Percentiles rank a stretch among this genome's conserved stretches.
Conservation (phyloP, 371 early-diverging fungal species). For the Mucor sp. region DNA sequence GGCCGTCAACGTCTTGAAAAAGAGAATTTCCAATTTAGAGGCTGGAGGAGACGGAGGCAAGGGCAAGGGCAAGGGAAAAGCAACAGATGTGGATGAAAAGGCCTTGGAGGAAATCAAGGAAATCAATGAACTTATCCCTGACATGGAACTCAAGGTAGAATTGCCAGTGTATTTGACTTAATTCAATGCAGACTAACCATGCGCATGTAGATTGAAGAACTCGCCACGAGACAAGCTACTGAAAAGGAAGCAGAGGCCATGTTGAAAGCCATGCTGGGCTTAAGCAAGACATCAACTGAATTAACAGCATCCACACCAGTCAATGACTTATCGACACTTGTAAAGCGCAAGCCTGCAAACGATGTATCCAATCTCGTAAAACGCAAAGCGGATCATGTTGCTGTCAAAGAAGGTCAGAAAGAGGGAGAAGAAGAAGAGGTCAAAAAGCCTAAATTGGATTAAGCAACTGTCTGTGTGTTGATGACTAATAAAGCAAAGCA, state of each 20-base stretch:
- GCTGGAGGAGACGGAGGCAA: conserved; percentile 43
- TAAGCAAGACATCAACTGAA: background rate
- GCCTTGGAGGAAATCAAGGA: conserved; percentile 43
- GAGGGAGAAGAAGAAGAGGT: background rate
- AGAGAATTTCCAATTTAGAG: conserved; percentile 34
- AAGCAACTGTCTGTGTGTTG: background rate
- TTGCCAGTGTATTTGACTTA: background rate
- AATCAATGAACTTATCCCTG: conserved; percentile 47
- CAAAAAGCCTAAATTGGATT: background rate
- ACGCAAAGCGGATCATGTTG: background rate
- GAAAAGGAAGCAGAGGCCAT: conserved; percentile 43
- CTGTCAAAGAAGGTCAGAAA: background rate
- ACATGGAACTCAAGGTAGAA: conserved; percentile 53
- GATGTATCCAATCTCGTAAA: background rate
- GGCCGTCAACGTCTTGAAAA: conserved; percentile 59
- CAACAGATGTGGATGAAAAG: conserved; percentile 7
- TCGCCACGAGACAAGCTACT: conserved; percentile 36
- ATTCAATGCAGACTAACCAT: background rate
- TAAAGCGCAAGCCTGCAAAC: conserved; percentile 38
- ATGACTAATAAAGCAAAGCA: background rate
- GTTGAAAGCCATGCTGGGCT: conserved; percentile 30
- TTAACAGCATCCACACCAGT: conserved; percentile 27
- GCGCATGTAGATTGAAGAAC: conserved; percentile 34
- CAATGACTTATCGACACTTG: conserved; percentile 45
- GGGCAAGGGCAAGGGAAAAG: conserved; percentile 36